Conservation (phyloP, 495 filamentous ascomycete genomes). For the Amniculicola lignicola region DNA sequence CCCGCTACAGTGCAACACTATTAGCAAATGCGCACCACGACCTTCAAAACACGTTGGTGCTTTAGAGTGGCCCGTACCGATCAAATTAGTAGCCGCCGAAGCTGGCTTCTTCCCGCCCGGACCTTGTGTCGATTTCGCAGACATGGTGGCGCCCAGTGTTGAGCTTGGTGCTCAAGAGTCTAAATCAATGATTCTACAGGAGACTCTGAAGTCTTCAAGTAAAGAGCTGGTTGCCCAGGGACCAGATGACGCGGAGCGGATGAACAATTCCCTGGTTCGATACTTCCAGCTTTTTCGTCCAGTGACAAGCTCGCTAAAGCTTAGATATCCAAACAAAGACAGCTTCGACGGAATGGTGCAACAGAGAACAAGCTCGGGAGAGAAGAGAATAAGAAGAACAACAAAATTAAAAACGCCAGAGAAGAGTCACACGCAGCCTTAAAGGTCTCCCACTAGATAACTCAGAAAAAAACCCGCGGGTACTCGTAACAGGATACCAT, state of each 20-base stretch:
- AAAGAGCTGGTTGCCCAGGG: too few relatives aligned
- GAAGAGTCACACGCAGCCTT: background rate
- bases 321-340: too few relatives aligned
- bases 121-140: constrained; percentile 59
- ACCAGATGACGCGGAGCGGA: too few relatives aligned
- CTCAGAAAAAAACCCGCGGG: too few relatives aligned
- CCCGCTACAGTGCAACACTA: constrained; percentile 63
- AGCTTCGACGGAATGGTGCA: too few relatives aligned
- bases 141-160: constrained; percentile 48
- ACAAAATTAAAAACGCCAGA: background rate
- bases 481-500: constrained; percentile 15
- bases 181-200: too few relatives aligned
- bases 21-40: background rate
- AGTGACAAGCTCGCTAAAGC: too few relatives aligned
- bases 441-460: too few relatives aligned
- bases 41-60: background rate
- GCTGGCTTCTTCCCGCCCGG: constrained; percentile 73
- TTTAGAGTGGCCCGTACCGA: constrained; percentile 58
- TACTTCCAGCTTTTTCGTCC: too few relatives aligned
- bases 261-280: too few relatives aligned
- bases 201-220: too few relatives aligned
- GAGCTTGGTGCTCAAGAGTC: constrained; percentile 4
- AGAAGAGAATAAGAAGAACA: constrained; percentile 1
- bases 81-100: constrained; percentile 86
- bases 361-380: too few relatives aligned